phyloP scores from a whole-genome alignment of 495 filamentous ascomycete species.

The Pseudotulostoma volvatum region DNA sequence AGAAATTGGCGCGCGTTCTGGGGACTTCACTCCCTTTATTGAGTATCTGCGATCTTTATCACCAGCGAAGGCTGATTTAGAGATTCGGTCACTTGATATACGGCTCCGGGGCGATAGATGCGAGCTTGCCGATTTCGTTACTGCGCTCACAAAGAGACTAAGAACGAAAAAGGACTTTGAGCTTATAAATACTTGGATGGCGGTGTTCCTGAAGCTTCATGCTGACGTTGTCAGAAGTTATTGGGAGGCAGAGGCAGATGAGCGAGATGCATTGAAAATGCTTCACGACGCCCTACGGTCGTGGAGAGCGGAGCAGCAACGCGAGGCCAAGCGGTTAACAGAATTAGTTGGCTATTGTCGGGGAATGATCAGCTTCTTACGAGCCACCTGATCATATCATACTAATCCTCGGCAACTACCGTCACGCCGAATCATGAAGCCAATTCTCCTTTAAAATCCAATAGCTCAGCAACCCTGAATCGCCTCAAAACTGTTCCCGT shows the following conservation, averaged over 20 bases:
- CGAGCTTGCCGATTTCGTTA: conserved; percentile 55
- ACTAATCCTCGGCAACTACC: too few species aligned
- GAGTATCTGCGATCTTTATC: conserved; percentile 60
- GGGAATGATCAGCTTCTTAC: conserved; percentile 77
- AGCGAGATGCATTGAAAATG: conserved; percentile 20
- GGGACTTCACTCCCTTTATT: conserved; percentile 41
- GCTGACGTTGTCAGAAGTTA: conserved; percentile 36
- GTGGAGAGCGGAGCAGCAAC: conserved; percentile 53
- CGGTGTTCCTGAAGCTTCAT: conserved; percentile 71
- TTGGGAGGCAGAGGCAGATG: conserved; percentile 26
- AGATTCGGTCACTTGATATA: conserved; percentile 61
- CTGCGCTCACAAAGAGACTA: conserved; percentile 54
- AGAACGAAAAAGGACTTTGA: conserved; percentile 64
- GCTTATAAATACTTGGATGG: conserved; percentile 90
- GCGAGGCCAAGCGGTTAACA: conserved; percentile 52
- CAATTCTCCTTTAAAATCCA: too few species aligned
- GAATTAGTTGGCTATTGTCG: conserved; percentile 69
- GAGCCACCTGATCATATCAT: conserved; percentile 38
- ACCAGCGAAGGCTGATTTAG: conserved; percentile 70
- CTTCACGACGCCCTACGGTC: conserved; percentile 36
- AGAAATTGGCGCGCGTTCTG: conserved; percentile 18
- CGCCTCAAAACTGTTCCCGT: too few species aligned
- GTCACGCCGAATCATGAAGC: too few species aligned
- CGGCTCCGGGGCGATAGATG: conserved; percentile 20
- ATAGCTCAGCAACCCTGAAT: too few species aligned